phyloP scores from a whole-genome alignment of 2,329 filamentous ascomycete species.

The Colletotrichum orchidophilum region DNA sequence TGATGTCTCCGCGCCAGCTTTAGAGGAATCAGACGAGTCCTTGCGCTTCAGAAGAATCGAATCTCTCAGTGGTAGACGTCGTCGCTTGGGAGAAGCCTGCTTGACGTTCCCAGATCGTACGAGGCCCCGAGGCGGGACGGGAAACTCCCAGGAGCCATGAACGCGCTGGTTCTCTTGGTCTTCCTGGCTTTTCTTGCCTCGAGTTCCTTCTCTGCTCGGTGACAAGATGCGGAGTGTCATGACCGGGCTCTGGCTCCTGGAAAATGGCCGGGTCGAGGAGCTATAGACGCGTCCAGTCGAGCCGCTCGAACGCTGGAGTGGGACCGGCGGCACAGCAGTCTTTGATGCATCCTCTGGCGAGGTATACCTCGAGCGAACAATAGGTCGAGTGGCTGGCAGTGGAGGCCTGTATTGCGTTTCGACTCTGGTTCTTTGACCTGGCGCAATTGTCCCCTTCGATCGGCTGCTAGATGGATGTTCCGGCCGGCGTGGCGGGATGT shows the following conservation, averaged over 20 bases:
- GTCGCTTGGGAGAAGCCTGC: constrained; percentile 9
- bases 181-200: not conserved
- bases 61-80: constrained; percentile 17
- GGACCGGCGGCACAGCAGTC: not conserved
- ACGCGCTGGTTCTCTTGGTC: constrained; percentile 6
- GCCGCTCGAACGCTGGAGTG: constrained; percentile 2
- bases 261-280: constrained; percentile 13
- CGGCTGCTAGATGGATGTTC: not conserved
- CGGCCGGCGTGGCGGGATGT: constrained; percentile 5
- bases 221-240: constrained; percentile 26
- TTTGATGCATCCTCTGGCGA: constrained; percentile 7
- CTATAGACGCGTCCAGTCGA: constrained; percentile 24
- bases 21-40: constrained; percentile 6
- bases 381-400: constrained; percentile 10
- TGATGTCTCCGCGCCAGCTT: not conserved
- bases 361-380: constrained; percentile 10
- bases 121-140: not conserved
- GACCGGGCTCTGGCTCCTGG: constrained; percentile 18
- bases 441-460: not conserved
- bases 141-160: not conserved
- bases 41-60: constrained; percentile 25
- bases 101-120: constrained; percentile 8
- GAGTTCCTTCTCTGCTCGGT: not conserved
- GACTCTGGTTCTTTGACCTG: constrained; percentile 11
- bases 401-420: constrained; percentile 11